These are phyloP conservation scores for Bonia amplexicaulis DNA, from an alignment of 176 grass and related monocot genomes.

Conservation along the genomic window DNA sequence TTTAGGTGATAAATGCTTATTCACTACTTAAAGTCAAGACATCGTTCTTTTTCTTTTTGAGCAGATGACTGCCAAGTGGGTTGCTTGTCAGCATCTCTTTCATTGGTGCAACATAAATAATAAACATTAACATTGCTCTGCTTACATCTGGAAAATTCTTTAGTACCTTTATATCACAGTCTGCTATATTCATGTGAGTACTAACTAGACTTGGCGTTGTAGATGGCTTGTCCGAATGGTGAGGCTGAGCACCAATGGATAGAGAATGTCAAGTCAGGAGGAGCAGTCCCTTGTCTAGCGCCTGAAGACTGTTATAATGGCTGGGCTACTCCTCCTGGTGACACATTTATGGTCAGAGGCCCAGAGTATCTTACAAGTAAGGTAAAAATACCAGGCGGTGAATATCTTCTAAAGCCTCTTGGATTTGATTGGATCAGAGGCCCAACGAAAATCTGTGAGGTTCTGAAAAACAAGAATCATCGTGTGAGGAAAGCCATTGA, in stretches of 20 bases:
- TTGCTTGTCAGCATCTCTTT: not conserved
- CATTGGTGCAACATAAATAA: not conserved
- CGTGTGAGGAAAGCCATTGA: conserved; percentile 69
- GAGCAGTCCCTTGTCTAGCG: conserved; percentile 61
- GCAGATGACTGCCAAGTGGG: not conserved
- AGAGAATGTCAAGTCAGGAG: conserved; percentile 53
- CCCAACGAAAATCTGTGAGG: conserved; percentile 54
- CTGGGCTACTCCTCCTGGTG: conserved; percentile 64
- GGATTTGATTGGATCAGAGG: conserved; percentile 90
- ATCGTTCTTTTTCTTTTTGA: not conserved
- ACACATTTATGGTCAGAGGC: conserved; percentile 83
- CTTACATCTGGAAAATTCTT: not conserved
- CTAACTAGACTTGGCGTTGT: not conserved
- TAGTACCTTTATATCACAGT: not conserved
- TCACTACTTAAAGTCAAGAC: not conserved
- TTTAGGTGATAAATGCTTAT: not conserved
- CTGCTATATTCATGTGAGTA: not conserved
- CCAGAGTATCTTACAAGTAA: conserved; percentile 76
- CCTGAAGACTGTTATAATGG: conserved; percentile 54
- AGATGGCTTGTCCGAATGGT: conserved; percentile 56
- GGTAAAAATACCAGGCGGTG: conserved; percentile 64
- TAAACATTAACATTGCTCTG: not conserved
- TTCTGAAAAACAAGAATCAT: conserved; percentile 69
- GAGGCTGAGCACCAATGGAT: conserved; percentile 68
- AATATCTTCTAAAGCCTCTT: conserved; percentile 84